A percentile compares a stretch with the other conserved stretches of the same genome.
phyloP scores from a whole-genome alignment of 306 rosid species.

The Hippophae gyantsensis region DNA sequence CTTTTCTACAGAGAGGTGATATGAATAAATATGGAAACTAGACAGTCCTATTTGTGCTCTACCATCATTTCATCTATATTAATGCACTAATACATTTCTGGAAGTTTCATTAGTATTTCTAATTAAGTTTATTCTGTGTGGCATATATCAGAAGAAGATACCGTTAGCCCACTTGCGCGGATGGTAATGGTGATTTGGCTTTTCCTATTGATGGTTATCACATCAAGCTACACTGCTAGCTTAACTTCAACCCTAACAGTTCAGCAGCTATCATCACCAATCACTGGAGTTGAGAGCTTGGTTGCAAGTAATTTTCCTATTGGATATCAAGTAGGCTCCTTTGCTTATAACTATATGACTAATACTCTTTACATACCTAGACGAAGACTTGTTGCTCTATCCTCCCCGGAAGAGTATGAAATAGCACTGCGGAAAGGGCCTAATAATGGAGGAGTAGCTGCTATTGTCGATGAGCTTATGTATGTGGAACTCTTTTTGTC shows the following conservation, averaged over 20 bases:
- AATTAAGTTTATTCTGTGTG: slow-evolving; percentile 18
- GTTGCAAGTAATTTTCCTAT: slow-evolving; percentile 62
- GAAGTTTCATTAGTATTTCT: slow-evolving; percentile 13
- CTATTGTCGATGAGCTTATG: slow-evolving; percentile 79
- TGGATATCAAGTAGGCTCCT: slow-evolving; percentile 95
- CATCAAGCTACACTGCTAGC: slow-evolving; percentile 87
- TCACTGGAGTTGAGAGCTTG: slow-evolving; percentile 84
- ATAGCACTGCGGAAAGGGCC: slow-evolving; percentile 70
- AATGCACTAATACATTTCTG: slow-evolving; percentile 4
- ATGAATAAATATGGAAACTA: slow-evolving; percentile 4
- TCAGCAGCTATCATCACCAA: slow-evolving; percentile 79
- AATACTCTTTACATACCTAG: slow-evolving; percentile 50
- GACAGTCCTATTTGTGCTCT: slow-evolving; percentile 8
- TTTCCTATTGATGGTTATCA: slow-evolving; percentile 88
- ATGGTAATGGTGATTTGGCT: slow-evolving; percentile 97
- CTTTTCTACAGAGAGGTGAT: too few species aligned
- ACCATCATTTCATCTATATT: slow-evolving; percentile 7
- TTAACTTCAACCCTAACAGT: slow-evolving; percentile 92
- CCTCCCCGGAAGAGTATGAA: slow-evolving; percentile 79
- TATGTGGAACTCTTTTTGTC: slow-evolving; percentile 78
- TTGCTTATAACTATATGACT: slow-evolving; percentile 65
- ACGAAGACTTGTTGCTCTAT: slow-evolving; percentile 66
- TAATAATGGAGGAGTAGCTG: slow-evolving; percentile 72
- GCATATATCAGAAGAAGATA: slow-evolving; percentile 64
- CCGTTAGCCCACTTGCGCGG: slow-evolving; percentile 62